Conservation (phyloP, 2,329 filamentous ascomycete genomes). For the Xylariaceae sp. region DNA sequence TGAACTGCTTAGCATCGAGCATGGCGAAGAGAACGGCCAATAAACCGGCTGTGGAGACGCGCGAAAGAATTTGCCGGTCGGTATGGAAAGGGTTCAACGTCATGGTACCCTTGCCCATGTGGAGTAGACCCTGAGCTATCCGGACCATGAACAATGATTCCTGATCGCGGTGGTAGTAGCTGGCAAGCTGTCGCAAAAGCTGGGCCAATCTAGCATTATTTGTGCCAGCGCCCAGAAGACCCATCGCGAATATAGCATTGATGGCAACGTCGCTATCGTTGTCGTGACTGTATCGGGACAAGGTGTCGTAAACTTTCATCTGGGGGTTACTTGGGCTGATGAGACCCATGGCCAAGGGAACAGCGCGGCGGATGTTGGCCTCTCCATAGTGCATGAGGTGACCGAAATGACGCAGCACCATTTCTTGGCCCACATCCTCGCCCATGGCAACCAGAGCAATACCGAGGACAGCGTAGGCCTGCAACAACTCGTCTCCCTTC, state of each 20-base stretch:
- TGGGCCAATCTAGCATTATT: slow-evolving; percentile 97
- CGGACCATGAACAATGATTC: slow-evolving; percentile 98
- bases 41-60: slow-evolving; percentile 82
- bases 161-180: slow-evolving; percentile 96
- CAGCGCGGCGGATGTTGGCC: slow-evolving; percentile 91
- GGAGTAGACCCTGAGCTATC: slow-evolving; percentile 92
- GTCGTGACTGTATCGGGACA: slow-evolving; percentile 96
- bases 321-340: slow-evolving; percentile 97
- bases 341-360: slow-evolving; percentile 92
- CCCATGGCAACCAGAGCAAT: slow-evolving; percentile 95
- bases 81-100: slow-evolving; percentile 98
- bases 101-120: slow-evolving; percentile 99
- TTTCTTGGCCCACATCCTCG: slow-evolving; percentile 96
- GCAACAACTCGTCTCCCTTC: slow-evolving; percentile 90
- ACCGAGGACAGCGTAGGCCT: slow-evolving; percentile 92
- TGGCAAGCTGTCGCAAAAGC: slow-evolving; percentile 86
- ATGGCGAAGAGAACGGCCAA: slow-evolving; percentile 86
- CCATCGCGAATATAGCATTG: slow-evolving; percentile 99
- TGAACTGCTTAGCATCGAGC: slow-evolving; percentile 89
- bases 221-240: slow-evolving; percentile 89
- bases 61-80: slow-evolving; percentile 89
- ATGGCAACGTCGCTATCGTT: slow-evolving; percentile 97
- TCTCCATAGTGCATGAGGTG: slow-evolving; percentile 99
- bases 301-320: slow-evolving; percentile 99
- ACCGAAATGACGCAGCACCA: slow-evolving; percentile 95